phyloP scores from a whole-genome alignment of 768 basidiomycete genomes.

The Leucocoprinus sp. region DNA sequence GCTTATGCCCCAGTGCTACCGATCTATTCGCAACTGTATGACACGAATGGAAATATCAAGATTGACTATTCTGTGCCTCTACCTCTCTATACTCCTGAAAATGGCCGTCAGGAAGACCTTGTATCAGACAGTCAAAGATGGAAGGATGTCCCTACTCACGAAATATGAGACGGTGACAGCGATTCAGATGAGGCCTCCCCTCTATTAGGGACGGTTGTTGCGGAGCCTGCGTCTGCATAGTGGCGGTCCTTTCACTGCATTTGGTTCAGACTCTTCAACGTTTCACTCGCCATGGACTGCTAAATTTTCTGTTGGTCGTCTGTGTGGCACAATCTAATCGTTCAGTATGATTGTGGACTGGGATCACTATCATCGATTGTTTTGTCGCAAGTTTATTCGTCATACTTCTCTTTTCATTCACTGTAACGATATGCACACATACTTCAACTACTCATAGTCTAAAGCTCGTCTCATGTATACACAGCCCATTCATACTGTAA shows the following conservation, averaged over 20 bases:
- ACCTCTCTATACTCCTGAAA: conserved; percentile 50
- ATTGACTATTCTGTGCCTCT: conserved; percentile 57
- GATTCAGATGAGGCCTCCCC: conserved; percentile 5
- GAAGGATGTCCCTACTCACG: neutral
- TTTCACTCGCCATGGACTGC: too few species aligned
- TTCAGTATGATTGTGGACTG: too few species aligned
- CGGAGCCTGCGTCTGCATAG: neutral
- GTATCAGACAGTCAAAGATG: neutral
- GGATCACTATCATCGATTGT: too few species aligned
- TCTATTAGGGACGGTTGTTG: neutral
- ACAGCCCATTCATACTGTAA: too few species aligned
- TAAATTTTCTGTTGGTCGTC: too few species aligned
- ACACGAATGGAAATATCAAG: conserved; percentile 65
- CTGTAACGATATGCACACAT: neutral
- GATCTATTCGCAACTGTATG: conserved; percentile 71
- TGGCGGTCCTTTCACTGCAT: too few species aligned
- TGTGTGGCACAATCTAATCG: too few species aligned
- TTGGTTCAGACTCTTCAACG: too few species aligned
- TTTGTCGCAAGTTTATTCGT: too few species aligned
- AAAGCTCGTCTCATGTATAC: too few species aligned
- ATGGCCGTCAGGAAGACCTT: neutral
- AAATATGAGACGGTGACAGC: neutral
- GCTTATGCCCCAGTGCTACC: conserved; percentile 37
- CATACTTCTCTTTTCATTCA: neutral
- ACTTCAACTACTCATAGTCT: neutral